Base-by-base conservation (phyloP, 2,329 filamentous ascomycete genomes). In the Aspergillus persii region DNA sequence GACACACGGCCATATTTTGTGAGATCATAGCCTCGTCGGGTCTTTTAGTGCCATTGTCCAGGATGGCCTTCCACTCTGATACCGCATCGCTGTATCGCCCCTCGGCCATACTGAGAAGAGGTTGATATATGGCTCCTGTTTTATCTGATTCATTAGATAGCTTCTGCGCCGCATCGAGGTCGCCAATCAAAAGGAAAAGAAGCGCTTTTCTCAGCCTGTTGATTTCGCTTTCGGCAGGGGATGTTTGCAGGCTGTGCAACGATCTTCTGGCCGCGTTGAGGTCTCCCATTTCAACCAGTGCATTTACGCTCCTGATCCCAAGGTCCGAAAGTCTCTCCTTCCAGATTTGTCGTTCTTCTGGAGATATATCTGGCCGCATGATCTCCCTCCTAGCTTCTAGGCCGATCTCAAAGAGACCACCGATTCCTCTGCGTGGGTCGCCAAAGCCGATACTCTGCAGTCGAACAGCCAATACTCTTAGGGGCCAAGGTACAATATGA, bases 351-450 rank as follows among this genome's bases (percentile, higher is more conserved):
- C 81, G 78, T 26, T 85, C 84, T 0, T 86, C 81, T 53, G 83
- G 80, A 8, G 84, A 81, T 44, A 74, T 71, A 11, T 72, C 77
- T 0, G 85, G 81, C 33, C 77, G 80, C 18, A 79, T 76, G 4
- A 91, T 79, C 58, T 84, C 82, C 2, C 80, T 78, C 18, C 92
- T 82, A 2, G 91, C 91, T 74, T 96, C 92, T 8, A 90, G 78
- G 0, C 89, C 92, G 2, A 98, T 83, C 63, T 96, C 92, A 71
- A 96, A 96, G 72, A 96, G 91, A 49, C 90, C 90, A 82, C 95
- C 94, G 58, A 99, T 88, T 3, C 91, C 90, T 61, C 93, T 84
- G 4, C 94, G 84, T 53, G 88, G 86, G 75, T 99, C 95, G 3
- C 89, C 89, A 63, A 95, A 96, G 1, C 91, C 92, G 50, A 96